A percentile compares a stretch with the other conserved stretches of the same genome.
Conservation (phyloP, 2,329 filamentous ascomycete genomes). For the Botrytis porri region DNA sequence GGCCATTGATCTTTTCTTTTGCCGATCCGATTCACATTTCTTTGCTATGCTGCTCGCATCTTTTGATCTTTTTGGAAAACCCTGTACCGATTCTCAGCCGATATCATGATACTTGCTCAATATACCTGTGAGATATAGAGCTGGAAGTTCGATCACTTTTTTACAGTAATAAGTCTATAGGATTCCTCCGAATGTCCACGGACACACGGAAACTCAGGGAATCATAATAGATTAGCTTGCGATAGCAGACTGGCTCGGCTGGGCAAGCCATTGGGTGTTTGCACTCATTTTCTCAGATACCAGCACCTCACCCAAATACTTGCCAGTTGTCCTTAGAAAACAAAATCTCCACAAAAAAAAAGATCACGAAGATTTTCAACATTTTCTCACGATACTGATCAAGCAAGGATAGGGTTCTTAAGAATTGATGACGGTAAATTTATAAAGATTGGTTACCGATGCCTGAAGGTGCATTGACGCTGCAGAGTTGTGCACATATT, state of each 20-base stretch:
- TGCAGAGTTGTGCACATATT: background rate
- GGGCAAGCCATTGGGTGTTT: background rate
- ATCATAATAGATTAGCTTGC: background rate
- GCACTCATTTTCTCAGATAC: background rate
- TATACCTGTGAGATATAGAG: background rate
- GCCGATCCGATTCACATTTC: background rate
- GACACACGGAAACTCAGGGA: background rate
- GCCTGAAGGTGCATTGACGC: conserved; percentile 16
- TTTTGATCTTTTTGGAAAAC: background rate
- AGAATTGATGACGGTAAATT: background rate
- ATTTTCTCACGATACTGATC: conserved; percentile 4
- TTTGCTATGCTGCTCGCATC: background rate
- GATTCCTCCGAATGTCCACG: background rate
- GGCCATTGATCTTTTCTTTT: background rate
- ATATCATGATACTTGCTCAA: background rate
- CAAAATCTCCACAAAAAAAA: conserved; percentile 2
- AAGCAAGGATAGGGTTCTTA: conserved; percentile 11
- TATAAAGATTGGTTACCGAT: background rate
- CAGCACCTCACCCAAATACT: background rate
- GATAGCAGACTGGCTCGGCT: background rate
- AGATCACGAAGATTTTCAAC: conserved; percentile 1
- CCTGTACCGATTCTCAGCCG: background rate
- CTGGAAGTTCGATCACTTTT: background rate
- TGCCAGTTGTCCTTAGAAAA: conserved; percentile 14
- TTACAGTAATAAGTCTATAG: background rate